Percentiles rank a stretch among this genome's conserved stretches.
Conservation (phyloP, 176 grass and related monocot genomes). For the Cymbopogon citratus region DNA sequence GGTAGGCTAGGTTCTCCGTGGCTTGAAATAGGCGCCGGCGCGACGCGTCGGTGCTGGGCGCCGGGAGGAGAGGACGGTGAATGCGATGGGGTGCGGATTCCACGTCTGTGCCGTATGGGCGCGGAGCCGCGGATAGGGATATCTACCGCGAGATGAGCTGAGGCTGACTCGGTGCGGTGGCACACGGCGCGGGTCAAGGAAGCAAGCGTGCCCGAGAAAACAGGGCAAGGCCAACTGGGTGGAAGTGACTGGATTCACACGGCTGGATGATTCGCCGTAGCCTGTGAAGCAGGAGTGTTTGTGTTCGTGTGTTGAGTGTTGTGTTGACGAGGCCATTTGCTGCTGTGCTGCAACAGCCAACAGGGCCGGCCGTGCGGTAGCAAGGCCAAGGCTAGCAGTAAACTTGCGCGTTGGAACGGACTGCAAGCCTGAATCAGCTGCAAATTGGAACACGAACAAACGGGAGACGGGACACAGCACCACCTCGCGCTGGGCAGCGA, state of each 20-base stretch:
- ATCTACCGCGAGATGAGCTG: background rate
- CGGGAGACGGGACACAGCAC: background rate
- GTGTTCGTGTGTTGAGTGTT: no score
- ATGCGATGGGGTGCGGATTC: background rate
- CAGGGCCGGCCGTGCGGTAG: no score
- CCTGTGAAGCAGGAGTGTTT: no score
- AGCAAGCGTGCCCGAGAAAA: background rate
- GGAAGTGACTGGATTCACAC: background rate
- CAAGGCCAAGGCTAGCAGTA: no score
- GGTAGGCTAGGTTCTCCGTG: background rate
- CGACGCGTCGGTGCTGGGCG: background rate
- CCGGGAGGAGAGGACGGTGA: background rate
- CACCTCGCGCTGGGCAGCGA: background rate
- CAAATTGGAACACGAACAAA: background rate
- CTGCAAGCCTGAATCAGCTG: background rate
- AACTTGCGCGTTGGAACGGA: no score
- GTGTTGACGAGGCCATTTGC: no score
- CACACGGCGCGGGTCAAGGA: background rate
- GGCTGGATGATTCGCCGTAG: no score
- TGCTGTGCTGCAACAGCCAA: no score
- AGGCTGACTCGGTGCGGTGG: background rate
- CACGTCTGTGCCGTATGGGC: constrained; percentile 28
- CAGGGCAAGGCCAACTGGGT: background rate
- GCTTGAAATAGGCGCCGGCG: constrained; percentile 1
- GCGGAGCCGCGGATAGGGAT: background rate